These are phyloP conservation scores for Podospora comata DNA, from an alignment of 495 filamentous ascomycete genomes.

Conservation along the genomic window DNA sequence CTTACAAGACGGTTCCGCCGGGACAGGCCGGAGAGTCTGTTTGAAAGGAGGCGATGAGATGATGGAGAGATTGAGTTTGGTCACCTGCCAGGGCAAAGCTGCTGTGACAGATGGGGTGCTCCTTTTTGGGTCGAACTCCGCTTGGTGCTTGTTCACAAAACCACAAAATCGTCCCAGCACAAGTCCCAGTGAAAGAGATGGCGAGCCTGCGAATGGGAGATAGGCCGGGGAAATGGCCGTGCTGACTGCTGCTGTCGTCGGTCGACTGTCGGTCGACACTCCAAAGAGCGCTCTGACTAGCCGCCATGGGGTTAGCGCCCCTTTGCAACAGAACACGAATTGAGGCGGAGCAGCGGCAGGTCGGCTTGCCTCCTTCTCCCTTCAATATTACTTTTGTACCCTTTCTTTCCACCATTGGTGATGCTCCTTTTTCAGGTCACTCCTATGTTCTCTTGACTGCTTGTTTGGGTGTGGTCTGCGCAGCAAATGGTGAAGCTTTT, in stretches of 20 bases:
- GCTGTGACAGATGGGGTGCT: not conserved
- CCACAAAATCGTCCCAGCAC: not conserved
- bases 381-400: not conserved
- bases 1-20: constrained; percentile 5
- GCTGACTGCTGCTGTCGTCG: constrained; percentile 2
- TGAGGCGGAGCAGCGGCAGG: constrained; percentile 10
- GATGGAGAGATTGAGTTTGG: not conserved
- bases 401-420: not conserved
- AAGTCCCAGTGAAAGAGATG: not conserved
- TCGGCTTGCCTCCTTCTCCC: not conserved
- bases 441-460: not conserved
- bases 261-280: not conserved
- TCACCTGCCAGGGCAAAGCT: not conserved
- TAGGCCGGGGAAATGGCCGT: constrained; percentile 1
- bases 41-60: not conserved
- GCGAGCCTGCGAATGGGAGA: not conserved
- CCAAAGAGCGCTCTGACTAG: constrained; percentile 6
- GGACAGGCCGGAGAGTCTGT: constrained; percentile 5
- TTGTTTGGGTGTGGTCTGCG: not conserved
- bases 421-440: not conserved
- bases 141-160: not conserved
- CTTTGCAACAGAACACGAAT: constrained; percentile 16
- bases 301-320: constrained; percentile 12
- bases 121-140: not conserved
- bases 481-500: not conserved